Base-by-base conservation (phyloP, 495 filamentous ascomycete species). In the Aspergillus nidulans region DNA sequence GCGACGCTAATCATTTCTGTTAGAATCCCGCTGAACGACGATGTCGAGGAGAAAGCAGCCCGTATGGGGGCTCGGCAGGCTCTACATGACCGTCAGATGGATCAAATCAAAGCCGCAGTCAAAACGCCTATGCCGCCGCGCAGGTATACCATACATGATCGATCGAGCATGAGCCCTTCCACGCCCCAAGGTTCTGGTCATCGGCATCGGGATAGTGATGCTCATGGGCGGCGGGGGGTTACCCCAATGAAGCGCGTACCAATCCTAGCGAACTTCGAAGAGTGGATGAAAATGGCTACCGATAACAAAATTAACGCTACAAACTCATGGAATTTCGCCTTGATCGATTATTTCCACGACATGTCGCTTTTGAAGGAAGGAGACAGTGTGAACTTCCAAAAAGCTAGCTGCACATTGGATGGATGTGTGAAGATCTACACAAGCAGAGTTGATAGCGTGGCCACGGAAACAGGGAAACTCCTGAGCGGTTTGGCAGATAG, bases 241-340 rank as follows among this genome's bases (percentile, higher is more conserved):
- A 97, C 94, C 26, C 94, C 94, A 15, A 91, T 96, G 87, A 95
- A 96, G 78, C 88, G 94, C 39, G 89, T 96, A 28, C 95, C 94
- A 0, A 88, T 99, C 52, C 68, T 97, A 49, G 95, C 95, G 49
- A 97, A 97, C 71, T 99, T 97, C 63, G 94, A 99, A 70, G 95
- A 99, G 66, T 97, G 94, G 94, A 97, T 99, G 95, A 99, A 97
- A 81, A 92, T 97, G 90, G 95, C 95, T 9, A 97, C 92, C 20
- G 94, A 99, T 76, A 99, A 99, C 77, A 99, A 99, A 79, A 99
- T 99, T 74, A 99, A 97, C 66, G 95, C 94, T 39, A 85, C 88
- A 21, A 99, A 99, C 69, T 97, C 94, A 16, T 99, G 94, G 94
- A 97, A 97, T 64, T 97, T 99, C 70, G 94, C 94, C 2, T 81